Evolutionary conservation across 345 rosid genomes (phyloP).

Genomic region (Rhodamnia rubescens): DNA sequence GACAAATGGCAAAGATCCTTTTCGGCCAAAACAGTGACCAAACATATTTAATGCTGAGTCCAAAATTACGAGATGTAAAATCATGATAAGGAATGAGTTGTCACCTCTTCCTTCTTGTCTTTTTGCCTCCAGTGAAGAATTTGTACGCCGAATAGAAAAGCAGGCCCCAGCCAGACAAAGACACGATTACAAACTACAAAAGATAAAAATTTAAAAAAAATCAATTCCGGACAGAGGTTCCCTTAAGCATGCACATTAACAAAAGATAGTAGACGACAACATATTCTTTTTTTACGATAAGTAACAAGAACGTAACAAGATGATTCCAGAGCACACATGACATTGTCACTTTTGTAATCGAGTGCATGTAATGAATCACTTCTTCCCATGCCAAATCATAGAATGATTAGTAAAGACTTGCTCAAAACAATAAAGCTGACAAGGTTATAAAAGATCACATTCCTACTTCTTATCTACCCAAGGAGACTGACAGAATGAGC

Average conservation of each 20-base stretch:
- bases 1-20: neutral
- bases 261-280: neutral
- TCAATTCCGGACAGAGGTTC: neutral
- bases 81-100: neutral
- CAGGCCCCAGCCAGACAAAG: conserved; percentile 55
- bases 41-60: neutral
- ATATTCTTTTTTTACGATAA: neutral
- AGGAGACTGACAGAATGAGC: neutral
- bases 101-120: conserved; percentile 45
- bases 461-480: neutral
- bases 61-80: neutral
- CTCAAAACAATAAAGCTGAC: neutral
- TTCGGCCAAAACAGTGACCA: neutral
- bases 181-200: conserved; percentile 58
- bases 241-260: neutral
- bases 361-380: neutral
- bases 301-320: neutral
- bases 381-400: neutral
- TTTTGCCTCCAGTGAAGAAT: conserved; percentile 28
- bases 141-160: conserved; percentile 49
- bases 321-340: neutral
- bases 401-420: neutral
- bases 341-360: neutral
- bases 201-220: neutral
- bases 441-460: neutral